Conservation (phyloP, 23 red algal genomes). For the Gracilaria caudata region DNA sequence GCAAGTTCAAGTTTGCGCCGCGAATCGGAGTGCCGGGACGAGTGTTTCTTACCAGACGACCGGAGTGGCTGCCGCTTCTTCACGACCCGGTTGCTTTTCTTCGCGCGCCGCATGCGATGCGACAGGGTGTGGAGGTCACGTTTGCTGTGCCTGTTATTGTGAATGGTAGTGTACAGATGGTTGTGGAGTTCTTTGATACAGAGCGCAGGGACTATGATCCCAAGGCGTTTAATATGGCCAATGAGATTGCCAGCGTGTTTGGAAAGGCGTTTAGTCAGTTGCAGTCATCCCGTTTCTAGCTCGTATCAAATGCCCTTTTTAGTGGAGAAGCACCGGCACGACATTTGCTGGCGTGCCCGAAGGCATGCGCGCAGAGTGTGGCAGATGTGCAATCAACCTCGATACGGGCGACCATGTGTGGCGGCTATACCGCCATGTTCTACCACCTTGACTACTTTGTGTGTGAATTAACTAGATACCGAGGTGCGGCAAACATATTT, state of each 20-base stretch:
- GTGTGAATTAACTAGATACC: too few relatives aligned
- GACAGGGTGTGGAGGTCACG: conserved; percentile 42
- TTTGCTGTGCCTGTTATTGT: conserved; percentile 76
- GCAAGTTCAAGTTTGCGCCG: conserved; percentile 45
- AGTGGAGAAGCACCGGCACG: background rate
- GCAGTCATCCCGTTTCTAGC: background rate
- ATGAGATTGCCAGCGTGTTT: conserved; percentile 29
- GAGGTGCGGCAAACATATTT: too few relatives aligned
- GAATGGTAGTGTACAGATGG: conserved; percentile 70
- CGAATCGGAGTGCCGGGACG: conserved; percentile 61
- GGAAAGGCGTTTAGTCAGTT: conserved; percentile 27
- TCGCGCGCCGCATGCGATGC: conserved; percentile 60
- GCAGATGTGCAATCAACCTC: too few relatives aligned
- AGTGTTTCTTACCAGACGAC: conserved; percentile 60
- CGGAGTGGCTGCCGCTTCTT: conserved; percentile 66
- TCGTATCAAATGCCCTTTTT: background rate
- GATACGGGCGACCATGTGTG: too few relatives aligned
- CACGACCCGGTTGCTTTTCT: conserved; percentile 67
- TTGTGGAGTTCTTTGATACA: conserved; percentile 70
- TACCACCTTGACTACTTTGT: too few relatives aligned
- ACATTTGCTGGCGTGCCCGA: too few relatives aligned
- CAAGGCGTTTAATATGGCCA: conserved; percentile 12
- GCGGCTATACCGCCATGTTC: too few relatives aligned
- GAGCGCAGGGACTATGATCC: conserved; percentile 58
- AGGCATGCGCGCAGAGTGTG: too few relatives aligned